Conservation (phyloP, 2,329 filamentous ascomycete species). For the Paraphaeosphaeria sporulosa region DNA sequence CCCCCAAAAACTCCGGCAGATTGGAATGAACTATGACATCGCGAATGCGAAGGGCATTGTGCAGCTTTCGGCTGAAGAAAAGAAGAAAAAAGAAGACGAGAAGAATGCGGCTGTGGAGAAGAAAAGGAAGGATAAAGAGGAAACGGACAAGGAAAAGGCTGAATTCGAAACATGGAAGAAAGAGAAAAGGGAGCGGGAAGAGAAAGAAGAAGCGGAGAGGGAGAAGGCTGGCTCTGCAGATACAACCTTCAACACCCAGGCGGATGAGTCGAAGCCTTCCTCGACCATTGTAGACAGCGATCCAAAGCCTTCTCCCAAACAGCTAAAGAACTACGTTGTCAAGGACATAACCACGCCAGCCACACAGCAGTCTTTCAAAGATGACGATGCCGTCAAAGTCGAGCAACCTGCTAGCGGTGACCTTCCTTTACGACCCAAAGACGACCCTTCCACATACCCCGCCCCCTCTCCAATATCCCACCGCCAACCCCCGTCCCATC, state of each 20-base stretch:
- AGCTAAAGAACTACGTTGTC: neutral
- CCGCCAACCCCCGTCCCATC: neutral
- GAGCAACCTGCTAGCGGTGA: neutral
- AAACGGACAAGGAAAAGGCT: constrained; percentile 23
- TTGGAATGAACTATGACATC: constrained; percentile 73
- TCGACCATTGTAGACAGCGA: neutral
- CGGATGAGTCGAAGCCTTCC: neutral
- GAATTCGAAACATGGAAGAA: constrained; percentile 36
- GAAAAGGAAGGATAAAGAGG: constrained; percentile 35
- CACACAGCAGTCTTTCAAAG: neutral
- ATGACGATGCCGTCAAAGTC: neutral
- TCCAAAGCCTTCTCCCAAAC: neutral
- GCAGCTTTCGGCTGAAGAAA: constrained; percentile 57
- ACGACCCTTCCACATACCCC: neutral
- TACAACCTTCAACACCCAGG: neutral
- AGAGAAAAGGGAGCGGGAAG: constrained; percentile 18
- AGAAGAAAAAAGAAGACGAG: constrained; percentile 47
- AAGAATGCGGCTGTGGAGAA: constrained; percentile 44
- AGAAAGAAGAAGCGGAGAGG: constrained; percentile 16
- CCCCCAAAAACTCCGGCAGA: constrained; percentile 65
- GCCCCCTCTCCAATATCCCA: neutral
- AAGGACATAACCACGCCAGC: neutral
- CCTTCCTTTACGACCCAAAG: neutral
- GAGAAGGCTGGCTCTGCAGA: neutral
- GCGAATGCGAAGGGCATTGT: constrained; percentile 70